Evolutionary conservation across 805 yeast species (phyloP), one percentile per base, ranked within the genome.

Genomic region (Candida boleticola): DNA sequence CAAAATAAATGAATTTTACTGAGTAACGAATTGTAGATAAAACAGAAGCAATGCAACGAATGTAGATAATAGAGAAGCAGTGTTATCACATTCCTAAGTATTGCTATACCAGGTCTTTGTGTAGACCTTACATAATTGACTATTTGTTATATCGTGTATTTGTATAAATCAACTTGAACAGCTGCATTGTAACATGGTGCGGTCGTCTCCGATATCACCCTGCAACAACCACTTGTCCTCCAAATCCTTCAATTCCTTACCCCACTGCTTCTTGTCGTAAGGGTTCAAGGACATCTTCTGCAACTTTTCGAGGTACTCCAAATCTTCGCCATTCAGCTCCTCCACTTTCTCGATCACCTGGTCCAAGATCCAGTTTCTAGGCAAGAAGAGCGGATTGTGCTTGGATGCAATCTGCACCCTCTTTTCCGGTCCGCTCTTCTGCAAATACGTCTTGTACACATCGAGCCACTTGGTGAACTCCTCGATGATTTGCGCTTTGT

Each of bases 311-410:
- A 89, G 66, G 32, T 76, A 64, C 0, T 70, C 64, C 10, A 71
- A 54, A 55, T 80, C 82, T 25, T 57, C 57, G n/a, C 64, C 66
- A 27, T 76, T 70, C 22, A 73, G 66, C 1, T 80, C 85, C 29
- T 74, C 68, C 0, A 82, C 73, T 35, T 67, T 64, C 22, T 76
- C 73, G 36, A 87, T 82, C 0, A 89, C 96, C 46, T 89, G 90
- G 41, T 89, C 88, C 41, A 93, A 68, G 40, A 90, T 82, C 89
- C 95, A 88, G 48, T 82, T 85, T 45, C 92, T 74, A 17, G 96
- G 93, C 4, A 85, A 74, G 55, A 92, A 92, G 27, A 78, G 57
- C 2, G 98, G 99, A 54, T 92, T 93, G 37, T 64, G 67, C 2
- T 50, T 40, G 5, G 64, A 55, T 37, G 89, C 79, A 3, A 68